These are phyloP conservation scores for Botrytis aclada DNA, from an alignment of 2,329 filamentous ascomycete species.

Conservation along the genomic window DNA sequence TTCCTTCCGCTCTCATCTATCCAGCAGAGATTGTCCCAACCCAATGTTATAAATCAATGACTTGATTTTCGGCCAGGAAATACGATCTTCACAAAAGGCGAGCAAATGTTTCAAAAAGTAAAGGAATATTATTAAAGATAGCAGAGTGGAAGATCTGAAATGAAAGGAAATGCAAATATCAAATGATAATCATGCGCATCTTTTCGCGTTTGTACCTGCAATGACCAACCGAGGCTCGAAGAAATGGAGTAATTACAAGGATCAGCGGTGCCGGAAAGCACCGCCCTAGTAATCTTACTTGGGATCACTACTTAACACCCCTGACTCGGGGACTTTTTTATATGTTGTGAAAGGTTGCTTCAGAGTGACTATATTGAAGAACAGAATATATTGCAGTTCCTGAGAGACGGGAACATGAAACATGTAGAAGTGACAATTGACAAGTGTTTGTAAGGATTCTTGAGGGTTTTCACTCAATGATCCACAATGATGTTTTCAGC, in stretches of 20 bases:
- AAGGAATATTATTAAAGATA: conserved; percentile 2
- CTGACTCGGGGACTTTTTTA: neutral
- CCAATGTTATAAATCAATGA: neutral
- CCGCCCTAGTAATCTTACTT: neutral
- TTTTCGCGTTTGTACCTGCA: conserved; percentile 12
- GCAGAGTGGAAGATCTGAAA: neutral
- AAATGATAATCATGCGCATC: conserved; percentile 16
- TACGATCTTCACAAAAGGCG: neutral
- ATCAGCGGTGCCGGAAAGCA: neutral
- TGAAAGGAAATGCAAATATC: conserved; percentile 12
- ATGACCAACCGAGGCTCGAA: conserved; percentile 15
- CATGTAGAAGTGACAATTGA: neutral
- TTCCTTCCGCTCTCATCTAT: conserved; percentile 17
- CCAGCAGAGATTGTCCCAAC: neutral
- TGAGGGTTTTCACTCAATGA: neutral
- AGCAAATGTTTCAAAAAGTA: neutral
- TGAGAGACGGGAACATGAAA: neutral
- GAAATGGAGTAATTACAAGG: conserved; percentile 10
- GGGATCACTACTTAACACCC: neutral
- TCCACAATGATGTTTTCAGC: conserved; percentile 10
- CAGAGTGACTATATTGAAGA: neutral
- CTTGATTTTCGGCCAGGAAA: neutral
- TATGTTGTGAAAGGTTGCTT: neutral
- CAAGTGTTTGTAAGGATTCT: neutral
- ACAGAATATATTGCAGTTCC: neutral